phyloP scores from a whole-genome alignment of 2,329 filamentous ascomycete species.

The Plectosphaerella sp. region DNA sequence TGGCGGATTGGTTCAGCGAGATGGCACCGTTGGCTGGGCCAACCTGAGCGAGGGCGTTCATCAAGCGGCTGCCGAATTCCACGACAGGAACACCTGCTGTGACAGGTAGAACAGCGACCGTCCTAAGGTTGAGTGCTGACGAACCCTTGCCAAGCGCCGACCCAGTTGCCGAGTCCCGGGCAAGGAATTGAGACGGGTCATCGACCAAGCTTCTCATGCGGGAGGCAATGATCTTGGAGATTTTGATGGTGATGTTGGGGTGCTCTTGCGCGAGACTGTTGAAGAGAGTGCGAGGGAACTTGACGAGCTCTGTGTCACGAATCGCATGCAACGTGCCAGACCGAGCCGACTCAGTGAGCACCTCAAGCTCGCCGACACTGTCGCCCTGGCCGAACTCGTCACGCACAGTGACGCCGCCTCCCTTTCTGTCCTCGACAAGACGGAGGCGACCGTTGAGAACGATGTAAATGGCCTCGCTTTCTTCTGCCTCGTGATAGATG shows the following conservation, averaged over 20 bases:
- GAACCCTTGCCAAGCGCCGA: constrained; percentile 64
- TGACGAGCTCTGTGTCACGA: constrained; percentile 91
- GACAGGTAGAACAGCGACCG: constrained; percentile 87
- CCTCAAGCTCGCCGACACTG: constrained; percentile 94
- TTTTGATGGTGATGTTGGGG: constrained; percentile 97
- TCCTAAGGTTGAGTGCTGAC: constrained; percentile 87
- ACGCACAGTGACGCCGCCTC: constrained; percentile 77
- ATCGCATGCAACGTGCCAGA: constrained; percentile 92
- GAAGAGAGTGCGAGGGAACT: constrained; percentile 92
- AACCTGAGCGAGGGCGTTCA: constrained; percentile 85
- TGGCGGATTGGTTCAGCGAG: constrained; percentile 87
- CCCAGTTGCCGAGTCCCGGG: constrained; percentile 56
- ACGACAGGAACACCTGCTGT: constrained; percentile 89
- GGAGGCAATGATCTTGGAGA: constrained; percentile 96
- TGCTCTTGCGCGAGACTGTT: constrained; percentile 97
- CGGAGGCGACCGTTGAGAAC: constrained; percentile 90
- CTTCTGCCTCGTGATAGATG: constrained; percentile 88
- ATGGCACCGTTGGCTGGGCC: constrained; percentile 87
- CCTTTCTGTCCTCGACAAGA: constrained; percentile 75
- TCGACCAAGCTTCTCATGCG: constrained; percentile 89
- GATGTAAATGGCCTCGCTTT: constrained; percentile 97
- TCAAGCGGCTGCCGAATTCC: constrained; percentile 85
- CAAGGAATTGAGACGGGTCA: constrained; percentile 64
- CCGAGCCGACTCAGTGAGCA: constrained; percentile 89
- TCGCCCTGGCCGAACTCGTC: constrained; percentile 96